Evolutionary conservation across 2,329 filamentous ascomycete genomes (phyloP).

Genomic region (Stagonosporopsis cucurbitacearum): DNA sequence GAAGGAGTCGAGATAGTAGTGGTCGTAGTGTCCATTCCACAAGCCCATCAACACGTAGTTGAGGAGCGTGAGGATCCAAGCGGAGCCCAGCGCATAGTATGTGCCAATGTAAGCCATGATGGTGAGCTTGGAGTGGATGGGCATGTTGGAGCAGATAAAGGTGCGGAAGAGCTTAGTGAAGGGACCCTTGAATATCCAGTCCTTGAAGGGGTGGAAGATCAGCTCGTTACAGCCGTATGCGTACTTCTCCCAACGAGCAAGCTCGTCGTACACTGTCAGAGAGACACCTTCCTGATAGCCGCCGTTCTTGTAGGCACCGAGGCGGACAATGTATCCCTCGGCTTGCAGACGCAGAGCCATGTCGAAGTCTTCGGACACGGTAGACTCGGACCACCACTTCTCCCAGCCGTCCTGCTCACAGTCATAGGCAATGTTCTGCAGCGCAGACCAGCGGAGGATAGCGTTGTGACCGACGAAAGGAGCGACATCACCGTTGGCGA

Average conservation of each 20-base stretch:
- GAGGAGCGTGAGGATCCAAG: conserved; percentile 68
- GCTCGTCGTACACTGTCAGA: conserved; percentile 74
- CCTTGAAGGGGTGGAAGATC: conserved; percentile 70
- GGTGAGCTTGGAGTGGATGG: conserved; percentile 71
- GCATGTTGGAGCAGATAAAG: conserved; percentile 68
- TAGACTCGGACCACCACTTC: conserved; percentile 76
- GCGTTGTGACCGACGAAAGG: conserved; percentile 82
- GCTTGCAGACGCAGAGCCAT: conserved; percentile 75
- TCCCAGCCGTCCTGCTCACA: conserved; percentile 58
- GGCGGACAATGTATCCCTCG: conserved; percentile 69
- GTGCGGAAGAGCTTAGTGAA: conserved; percentile 69
- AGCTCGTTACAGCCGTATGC: conserved; percentile 75
- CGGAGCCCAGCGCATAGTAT: conserved; percentile 73
- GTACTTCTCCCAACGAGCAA: conserved; percentile 74
- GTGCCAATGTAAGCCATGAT: conserved; percentile 75
- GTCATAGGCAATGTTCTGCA: conserved; percentile 61
- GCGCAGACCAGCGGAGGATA: conserved; percentile 71
- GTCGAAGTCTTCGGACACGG: conserved; percentile 81
- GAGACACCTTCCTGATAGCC: conserved; percentile 78
- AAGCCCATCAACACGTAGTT: conserved; percentile 78
- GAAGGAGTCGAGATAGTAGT: conserved; percentile 79
- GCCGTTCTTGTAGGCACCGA: conserved; percentile 71
- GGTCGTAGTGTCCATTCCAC: conserved; percentile 76
- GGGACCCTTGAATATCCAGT: conserved; percentile 67
- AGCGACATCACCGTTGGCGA: conserved; percentile 73